Conservation (phyloP, 495 filamentous ascomycete genomes). For the Penicillium odoratum region DNA sequence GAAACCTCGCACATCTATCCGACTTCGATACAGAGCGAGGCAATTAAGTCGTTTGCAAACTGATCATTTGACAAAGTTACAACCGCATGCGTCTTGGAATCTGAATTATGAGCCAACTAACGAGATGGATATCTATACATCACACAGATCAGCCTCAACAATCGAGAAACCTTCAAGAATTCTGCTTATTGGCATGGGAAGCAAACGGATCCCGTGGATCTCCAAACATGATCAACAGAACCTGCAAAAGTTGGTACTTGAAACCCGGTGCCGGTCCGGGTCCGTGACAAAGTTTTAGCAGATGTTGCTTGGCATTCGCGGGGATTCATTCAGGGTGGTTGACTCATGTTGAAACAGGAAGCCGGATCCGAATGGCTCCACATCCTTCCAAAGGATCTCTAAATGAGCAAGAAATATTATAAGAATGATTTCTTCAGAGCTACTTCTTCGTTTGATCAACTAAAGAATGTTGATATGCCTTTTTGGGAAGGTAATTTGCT, state of each 20-base stretch:
- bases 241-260: too few species aligned
- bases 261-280: constrained; percentile 6
- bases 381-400: not conserved
- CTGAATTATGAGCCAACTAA: not conserved
- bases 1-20: not conserved
- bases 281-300: not conserved
- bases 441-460: not conserved
- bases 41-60: not conserved
- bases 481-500: not conserved
- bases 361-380: not conserved
- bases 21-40: not conserved
- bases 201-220: not conserved
- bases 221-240: too few species aligned
- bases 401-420: too few species aligned
- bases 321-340: not conserved
- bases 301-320: not conserved
- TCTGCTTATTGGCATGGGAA: too few species aligned
- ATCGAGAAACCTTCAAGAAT: too few species aligned
- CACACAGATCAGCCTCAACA: too few species aligned
- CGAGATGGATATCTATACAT: too few species aligned
- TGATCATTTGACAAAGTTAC: not conserved
- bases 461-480: not conserved
- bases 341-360: not conserved
- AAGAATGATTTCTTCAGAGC: not conserved
- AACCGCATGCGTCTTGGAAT: not conserved